phyloP scores from a whole-genome alignment of 1,284 basidiomycete genomes.

The Polyporus tsugae region DNA sequence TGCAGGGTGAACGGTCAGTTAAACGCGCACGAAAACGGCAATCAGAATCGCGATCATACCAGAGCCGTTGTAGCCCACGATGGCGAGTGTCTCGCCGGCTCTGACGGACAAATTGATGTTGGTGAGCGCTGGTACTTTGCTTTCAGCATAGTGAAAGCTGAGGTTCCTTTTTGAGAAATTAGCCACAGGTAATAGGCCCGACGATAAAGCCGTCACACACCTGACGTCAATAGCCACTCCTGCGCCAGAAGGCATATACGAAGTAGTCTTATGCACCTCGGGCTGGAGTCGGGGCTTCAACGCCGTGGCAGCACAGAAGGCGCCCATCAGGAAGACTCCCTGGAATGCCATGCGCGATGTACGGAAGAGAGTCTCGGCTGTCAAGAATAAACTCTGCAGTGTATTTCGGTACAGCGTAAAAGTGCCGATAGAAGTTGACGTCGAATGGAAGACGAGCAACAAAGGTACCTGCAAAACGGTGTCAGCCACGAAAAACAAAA shows the following conservation, averaged over 20 bases:
- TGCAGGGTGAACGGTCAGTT: conserved; percentile 37
- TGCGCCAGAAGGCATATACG: conserved; percentile 53
- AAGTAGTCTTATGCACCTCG: conserved; percentile 53
- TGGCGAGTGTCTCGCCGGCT: conserved; percentile 80
- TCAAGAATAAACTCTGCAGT: conserved; percentile 73
- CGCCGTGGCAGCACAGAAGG: conserved; percentile 78
- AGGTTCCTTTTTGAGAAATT: conserved; percentile 56
- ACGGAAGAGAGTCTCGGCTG: conserved; percentile 65
- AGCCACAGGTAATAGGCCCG: conserved; percentile 10
- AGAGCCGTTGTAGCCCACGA: conserved; percentile 85
- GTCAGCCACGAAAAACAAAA: background rate
- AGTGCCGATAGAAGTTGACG: conserved; percentile 78
- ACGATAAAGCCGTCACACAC: conserved; percentile 46
- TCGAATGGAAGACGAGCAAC: conserved; percentile 71
- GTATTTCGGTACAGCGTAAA: conserved; percentile 80
- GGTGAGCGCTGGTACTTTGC: conserved; percentile 66
- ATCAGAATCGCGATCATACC: conserved; percentile 51
- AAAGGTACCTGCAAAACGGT: conserved; percentile 64
- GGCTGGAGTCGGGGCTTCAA: conserved; percentile 75
- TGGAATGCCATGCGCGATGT: conserved; percentile 78
- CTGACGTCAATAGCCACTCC: conserved; percentile 77
- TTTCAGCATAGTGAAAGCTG: conserved; percentile 81
- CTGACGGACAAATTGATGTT: conserved; percentile 74
- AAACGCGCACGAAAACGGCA: conserved; percentile 3
- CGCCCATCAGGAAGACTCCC: conserved; percentile 82